Evolutionary conservation across 2,329 filamentous ascomycete species (phyloP), one percentile per base, ranked within the genome.

Genomic region (Alternaria panax): DNA sequence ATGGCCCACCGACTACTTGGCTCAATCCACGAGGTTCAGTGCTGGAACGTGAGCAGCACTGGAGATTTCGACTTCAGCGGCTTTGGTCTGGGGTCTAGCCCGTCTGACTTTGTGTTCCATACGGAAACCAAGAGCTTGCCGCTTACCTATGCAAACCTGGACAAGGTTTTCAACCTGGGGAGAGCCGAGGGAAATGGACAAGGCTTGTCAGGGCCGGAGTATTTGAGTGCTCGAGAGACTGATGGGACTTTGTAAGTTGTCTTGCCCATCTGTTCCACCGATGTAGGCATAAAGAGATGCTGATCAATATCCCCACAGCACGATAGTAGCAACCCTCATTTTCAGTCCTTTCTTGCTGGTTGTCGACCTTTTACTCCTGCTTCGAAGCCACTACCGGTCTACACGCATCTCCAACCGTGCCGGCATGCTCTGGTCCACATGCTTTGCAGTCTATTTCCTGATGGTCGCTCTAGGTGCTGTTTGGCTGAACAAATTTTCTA

Each of bases 91-190:
- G 25, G 30, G 5, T 18, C 28, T n/a, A 34, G 28, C 7, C n/a
- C 40, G 4, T 34, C 41, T 2, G 20, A 30, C 12, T 14, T n/a
- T 12, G 18, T 27, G 3, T 40, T 47, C n/a, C 14, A 7, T 8
- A 40, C 12, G 1, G 24, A 30, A 7, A n/a, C 18, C 18, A 53
- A 46, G 40, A 16, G 9, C 14, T 27, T 53, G 18, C 54, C 54
- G 1, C 38, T 57, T 7, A 45, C 32, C 3, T 57, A 40, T 40
- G 48, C 30, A 6, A 57, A 57, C 51, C 4, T 53, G 47, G 47
- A 43, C 18, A 48, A n/a, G 45, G 16, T 34, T 6, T 48, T 32
- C 20, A 24, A 34, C 16, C 14, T 22, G 1, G 28, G 16, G 20
- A 22, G 32, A n/a, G 30, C 32, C 25, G 20, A 16, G 12, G 28